A percentile compares a stretch with the other conserved stretches of the same genome.
These are phyloP conservation scores for Yamadazyma aaseri DNA, from an alignment of 1,139 yeast species.

Conservation along the genomic window DNA sequence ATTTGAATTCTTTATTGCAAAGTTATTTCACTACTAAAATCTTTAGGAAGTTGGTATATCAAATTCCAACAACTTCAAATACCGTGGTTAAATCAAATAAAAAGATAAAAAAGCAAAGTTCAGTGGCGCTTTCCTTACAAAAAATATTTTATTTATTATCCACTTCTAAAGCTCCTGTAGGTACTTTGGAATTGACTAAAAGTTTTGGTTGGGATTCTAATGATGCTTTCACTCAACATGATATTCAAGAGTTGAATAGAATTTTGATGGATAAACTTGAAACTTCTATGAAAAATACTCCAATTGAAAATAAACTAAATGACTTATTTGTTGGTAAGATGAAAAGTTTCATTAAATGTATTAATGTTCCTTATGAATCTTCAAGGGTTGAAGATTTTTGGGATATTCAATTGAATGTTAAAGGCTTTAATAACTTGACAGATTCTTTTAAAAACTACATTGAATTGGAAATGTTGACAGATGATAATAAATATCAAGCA, in stretches of 20 bases:
- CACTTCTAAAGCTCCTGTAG: conserved; percentile 72
- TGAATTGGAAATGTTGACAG: conserved; percentile 85
- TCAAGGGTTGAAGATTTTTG: conserved; percentile 93
- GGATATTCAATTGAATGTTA: conserved; percentile 96
- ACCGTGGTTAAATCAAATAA: conserved; percentile 32
- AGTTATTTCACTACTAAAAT: conserved; percentile 83
- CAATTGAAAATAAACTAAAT: conserved; percentile 75
- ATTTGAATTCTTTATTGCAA: conserved; percentile 85
- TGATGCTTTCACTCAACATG: conserved; percentile 97
- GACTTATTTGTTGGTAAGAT: conserved; percentile 93
- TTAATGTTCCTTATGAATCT: conserved; percentile 93
- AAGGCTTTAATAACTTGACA: conserved; percentile 68
- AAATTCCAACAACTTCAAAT: conserved; percentile 70
- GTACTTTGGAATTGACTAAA: conserved; percentile 80
- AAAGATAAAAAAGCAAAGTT: conserved; percentile 23
- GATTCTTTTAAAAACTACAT: conserved; percentile 84
- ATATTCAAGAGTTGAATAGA: conserved; percentile 93
- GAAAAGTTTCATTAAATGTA: conserved; percentile 92
- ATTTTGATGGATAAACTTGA: conserved; percentile 94
- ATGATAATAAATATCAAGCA: conserved; percentile 95
- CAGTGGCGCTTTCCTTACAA: conserved; percentile 84
- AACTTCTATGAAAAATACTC: conserved; percentile 85
- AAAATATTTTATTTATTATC: conserved; percentile 79
- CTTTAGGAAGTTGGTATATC: conserved; percentile 83
- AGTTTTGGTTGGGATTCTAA: conserved; percentile 97